A percentile compares a stretch with the other conserved stretches of the same genome.
Conservation (phyloP, 805 yeast species). For the Metschnikowia colocasiae region DNA sequence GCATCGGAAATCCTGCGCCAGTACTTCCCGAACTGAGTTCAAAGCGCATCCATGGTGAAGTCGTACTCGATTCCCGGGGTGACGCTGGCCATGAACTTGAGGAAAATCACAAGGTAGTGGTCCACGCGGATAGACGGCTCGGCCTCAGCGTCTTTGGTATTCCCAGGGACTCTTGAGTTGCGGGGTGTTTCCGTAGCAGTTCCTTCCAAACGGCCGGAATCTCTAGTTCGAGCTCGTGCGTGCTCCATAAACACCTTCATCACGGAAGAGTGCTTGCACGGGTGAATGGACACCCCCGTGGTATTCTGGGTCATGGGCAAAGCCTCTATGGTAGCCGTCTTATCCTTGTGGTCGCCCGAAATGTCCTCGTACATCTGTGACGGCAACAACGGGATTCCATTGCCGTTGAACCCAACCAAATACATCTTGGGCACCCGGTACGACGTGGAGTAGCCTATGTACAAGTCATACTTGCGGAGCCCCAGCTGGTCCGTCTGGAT, state of each 20-base stretch:
- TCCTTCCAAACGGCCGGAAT: not conserved
- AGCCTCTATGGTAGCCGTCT: conserved; percentile 93
- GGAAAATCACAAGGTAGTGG: conserved; percentile 82
- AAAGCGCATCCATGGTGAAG: conserved; percentile 95
- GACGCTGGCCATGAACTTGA: conserved; percentile 93
- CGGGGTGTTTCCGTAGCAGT: too few species aligned
- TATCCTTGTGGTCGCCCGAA: conserved; percentile 84
- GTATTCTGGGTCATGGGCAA: conserved; percentile 78
- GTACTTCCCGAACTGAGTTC: not conserved
- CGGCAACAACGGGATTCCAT: conserved; percentile 85
- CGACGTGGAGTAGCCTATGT: conserved; percentile 89
- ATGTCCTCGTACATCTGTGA: conserved; percentile 93
- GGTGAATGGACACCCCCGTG: conserved; percentile 87
- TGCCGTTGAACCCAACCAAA: conserved; percentile 76
- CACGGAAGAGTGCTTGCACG: conserved; percentile 92
- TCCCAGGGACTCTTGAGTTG: too few species aligned
- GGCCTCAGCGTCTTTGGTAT: too few species aligned
- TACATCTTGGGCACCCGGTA: conserved; percentile 95
- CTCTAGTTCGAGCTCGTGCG: conserved; percentile 45
- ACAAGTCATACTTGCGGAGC: conserved; percentile 74
- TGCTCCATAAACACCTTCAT: conserved; percentile 81
- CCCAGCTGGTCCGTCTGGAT: conserved; percentile 35
- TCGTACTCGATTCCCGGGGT: conserved; percentile 98
- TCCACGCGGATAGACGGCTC: conserved; percentile 63
- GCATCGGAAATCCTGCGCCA: too few species aligned